A percentile compares a stretch with the other conserved stretches of the same genome.
Evolutionary conservation across 1,284 basidiomycete species (phyloP).

Genomic region (Microbotryum intermedium): DNA sequence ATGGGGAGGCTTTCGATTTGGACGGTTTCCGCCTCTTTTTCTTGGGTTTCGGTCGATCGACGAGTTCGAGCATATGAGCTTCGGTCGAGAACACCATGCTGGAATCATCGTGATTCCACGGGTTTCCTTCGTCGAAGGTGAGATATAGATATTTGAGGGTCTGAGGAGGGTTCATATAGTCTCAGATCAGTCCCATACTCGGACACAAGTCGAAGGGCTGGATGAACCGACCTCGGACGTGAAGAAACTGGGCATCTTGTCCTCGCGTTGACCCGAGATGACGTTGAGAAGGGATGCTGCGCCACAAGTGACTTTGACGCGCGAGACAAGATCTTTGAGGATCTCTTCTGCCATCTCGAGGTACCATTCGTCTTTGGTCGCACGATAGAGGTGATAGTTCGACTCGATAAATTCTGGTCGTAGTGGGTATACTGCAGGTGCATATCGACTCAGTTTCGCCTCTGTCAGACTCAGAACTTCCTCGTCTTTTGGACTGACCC

Average conservation of each 20-base stretch:
- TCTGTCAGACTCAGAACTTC: background rate
- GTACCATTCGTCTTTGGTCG: constrained; percentile 83
- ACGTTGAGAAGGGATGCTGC: constrained; percentile 72
- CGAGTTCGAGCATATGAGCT: constrained; percentile 62
- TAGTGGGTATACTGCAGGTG: constrained; percentile 29
- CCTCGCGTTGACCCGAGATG: constrained; percentile 51
- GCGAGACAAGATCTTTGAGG: constrained; percentile 60
- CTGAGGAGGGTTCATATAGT: background rate
- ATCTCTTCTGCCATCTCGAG: constrained; percentile 79
- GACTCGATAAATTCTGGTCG: constrained; percentile 75
- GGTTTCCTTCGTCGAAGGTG: constrained; percentile 73
- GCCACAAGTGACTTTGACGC: constrained; percentile 74
- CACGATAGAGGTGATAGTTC: constrained; percentile 90
- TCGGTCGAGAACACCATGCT: constrained; percentile 86
- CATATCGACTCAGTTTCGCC: background rate
- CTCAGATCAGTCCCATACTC: constrained; percentile 62
- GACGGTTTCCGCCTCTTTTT: background rate
- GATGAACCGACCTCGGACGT: constrained; percentile 13
- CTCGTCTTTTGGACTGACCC: background rate
- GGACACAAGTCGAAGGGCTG: constrained; percentile 42
- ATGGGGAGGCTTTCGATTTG: background rate
- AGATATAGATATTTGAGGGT: constrained; percentile 70
- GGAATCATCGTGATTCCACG: constrained; percentile 61
- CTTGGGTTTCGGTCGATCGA: background rate
- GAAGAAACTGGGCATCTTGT: constrained; percentile 27